Conservation (phyloP, 2,329 filamentous ascomycete species). For the Macroventuria anomochaeta region DNA sequence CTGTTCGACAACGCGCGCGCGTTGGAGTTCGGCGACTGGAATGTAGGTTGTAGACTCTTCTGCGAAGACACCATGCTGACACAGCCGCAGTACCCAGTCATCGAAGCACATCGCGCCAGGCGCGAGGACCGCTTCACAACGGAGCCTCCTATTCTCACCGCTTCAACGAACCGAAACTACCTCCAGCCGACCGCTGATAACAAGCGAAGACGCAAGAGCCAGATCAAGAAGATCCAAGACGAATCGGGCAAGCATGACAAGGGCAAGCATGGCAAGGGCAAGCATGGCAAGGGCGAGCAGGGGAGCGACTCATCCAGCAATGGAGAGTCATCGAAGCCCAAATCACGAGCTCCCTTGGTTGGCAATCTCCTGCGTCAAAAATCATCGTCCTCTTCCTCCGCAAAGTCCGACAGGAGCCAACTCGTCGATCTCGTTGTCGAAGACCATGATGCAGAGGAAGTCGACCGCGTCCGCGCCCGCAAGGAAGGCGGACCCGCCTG, state of each 20-base stretch:
- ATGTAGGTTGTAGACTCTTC: conserved; percentile 66
- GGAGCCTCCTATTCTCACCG: conserved; percentile 61
- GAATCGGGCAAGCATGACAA: conserved; percentile 45
- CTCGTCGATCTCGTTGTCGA: conserved; percentile 72
- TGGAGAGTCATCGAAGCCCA: conserved; percentile 43
- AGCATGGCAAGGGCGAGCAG: conserved; percentile 51
- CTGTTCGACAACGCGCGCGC: conserved; percentile 74
- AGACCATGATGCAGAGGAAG: conserved; percentile 66
- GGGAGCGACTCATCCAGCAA: conserved; percentile 48
- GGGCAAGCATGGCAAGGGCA: conserved; percentile 47
- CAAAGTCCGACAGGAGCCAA: conserved; percentile 65
- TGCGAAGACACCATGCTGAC: conserved; percentile 32
- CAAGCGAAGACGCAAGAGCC: conserved; percentile 55
- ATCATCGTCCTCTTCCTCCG: conserved; percentile 55
- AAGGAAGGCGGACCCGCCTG: conserved; percentile 68
- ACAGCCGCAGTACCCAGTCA: conserved; percentile 79
- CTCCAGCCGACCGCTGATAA: conserved; percentile 61
- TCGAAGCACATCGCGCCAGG: conserved; percentile 79
- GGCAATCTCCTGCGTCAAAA: conserved; percentile 54
- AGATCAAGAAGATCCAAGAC: conserved; percentile 54
- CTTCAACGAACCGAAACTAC: conserved; percentile 61
- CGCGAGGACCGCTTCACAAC: conserved; percentile 68
- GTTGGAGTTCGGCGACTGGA: conserved; percentile 89
- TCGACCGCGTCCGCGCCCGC: conserved; percentile 66
- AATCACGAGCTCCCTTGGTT: conserved; percentile 43